Evolutionary conservation across 495 filamentous ascomycete genomes (phyloP).

Genomic region (Neurospora tetraspora): DNA sequence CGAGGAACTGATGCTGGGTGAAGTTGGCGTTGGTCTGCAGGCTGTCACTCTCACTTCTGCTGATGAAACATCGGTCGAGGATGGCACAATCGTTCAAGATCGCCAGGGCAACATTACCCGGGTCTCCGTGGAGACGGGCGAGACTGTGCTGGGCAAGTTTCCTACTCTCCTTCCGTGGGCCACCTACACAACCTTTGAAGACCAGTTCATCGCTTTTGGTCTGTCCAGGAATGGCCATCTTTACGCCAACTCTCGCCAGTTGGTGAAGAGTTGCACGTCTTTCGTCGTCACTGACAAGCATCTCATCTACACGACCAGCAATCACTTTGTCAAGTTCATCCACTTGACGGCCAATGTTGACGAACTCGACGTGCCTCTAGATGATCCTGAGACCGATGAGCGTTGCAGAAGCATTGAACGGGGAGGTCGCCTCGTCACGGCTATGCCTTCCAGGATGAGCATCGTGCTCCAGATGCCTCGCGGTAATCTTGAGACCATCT

Average conservation of each 20-base stretch:
- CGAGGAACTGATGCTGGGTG: constrained; percentile 7
- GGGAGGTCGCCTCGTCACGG: constrained; percentile 75
- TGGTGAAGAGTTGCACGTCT: constrained; percentile 83
- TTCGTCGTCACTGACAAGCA: constrained; percentile 74
- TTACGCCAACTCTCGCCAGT: constrained; percentile 60
- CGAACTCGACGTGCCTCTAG: constrained; percentile 73
- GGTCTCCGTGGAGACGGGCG: not conserved
- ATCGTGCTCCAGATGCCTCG: constrained; percentile 86
- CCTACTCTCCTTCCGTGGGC: constrained; percentile 44
- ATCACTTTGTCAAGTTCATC: constrained; percentile 87
- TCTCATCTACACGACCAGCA: constrained; percentile 82
- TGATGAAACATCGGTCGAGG: not conserved
- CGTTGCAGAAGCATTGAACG: constrained; percentile 87
- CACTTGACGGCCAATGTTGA: constrained; percentile 47
- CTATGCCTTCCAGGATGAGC: constrained; percentile 76
- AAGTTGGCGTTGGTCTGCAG: constrained; percentile 5
- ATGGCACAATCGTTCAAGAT: constrained; percentile 27
- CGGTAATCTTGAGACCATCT: constrained; percentile 93
- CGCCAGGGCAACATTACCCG: constrained; percentile 23
- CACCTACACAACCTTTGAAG: constrained; percentile 31
- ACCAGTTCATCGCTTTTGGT: constrained; percentile 42
- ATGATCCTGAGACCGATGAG: constrained; percentile 87
- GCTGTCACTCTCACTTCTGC: constrained; percentile 11
- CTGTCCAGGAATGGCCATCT: constrained; percentile 66
- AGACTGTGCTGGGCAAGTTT: constrained; percentile 14